Evolutionary conservation across 2,329 filamentous ascomycete genomes (phyloP).

Genomic region (Aureobasidium sp.): DNA sequence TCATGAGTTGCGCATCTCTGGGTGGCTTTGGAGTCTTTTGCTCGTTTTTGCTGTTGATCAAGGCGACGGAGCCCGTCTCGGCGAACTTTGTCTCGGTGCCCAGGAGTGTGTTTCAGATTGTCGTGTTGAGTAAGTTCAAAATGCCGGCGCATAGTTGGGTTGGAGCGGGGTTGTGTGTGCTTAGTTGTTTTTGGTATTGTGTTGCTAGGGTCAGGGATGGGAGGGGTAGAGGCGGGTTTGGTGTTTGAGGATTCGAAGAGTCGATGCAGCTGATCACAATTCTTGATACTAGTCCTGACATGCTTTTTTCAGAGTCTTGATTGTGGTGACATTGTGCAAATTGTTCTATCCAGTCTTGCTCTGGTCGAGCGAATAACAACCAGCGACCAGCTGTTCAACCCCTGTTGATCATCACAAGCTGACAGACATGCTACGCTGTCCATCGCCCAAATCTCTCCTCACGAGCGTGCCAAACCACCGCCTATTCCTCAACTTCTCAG

Average conservation of each 20-base stretch:
- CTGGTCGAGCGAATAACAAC: no score
- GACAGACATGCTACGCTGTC: conserved; percentile 1
- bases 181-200: conserved; percentile 44
- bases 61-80: conserved; percentile 45
- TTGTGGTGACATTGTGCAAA: no score
- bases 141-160: conserved; percentile 48
- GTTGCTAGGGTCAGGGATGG: conserved; percentile 37
- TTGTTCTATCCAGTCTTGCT: rapidly evolving
- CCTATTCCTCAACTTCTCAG: conserved; percentile 36
- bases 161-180: conserved; percentile 45
- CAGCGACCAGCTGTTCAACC: not conserved
- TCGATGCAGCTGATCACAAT: no score
- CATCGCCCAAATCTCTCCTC: not conserved
- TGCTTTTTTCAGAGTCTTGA: no score
- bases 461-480: conserved; percentile 33
- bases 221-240: not conserved
- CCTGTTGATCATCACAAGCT: not conserved
- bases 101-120: conserved; percentile 42
- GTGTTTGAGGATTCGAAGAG: not conserved
- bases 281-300: no score
- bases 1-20: conserved; percentile 43
- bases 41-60: conserved; percentile 42
- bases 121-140: conserved; percentile 41
- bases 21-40: conserved; percentile 44
- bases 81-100: conserved; percentile 46